These are phyloP conservation scores for Lactarius akahatsu DNA, from an alignment of 768 basidiomycete genomes.

Conservation along the genomic window DNA sequence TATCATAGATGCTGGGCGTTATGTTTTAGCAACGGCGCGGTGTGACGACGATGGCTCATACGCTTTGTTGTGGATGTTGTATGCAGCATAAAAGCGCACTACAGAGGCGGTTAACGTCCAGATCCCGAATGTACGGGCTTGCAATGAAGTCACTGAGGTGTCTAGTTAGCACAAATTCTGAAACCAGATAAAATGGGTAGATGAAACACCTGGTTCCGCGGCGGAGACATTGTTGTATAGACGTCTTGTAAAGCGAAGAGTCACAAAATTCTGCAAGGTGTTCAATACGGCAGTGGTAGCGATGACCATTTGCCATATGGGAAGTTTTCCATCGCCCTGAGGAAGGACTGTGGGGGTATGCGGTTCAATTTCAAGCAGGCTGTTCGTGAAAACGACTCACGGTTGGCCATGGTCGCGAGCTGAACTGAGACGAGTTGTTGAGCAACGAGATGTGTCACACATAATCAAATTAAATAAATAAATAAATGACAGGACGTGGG, in stretches of 20 bases:
- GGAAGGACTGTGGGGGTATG: constrained; percentile 53
- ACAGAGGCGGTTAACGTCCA: constrained; percentile 90
- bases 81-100: constrained; percentile 85
- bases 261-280: constrained; percentile 76
- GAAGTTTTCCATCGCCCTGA: constrained; percentile 65
- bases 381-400: not conserved
- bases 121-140: constrained; percentile 84
- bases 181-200: constrained; percentile 4
- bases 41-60: constrained; percentile 40
- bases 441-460: not conserved
- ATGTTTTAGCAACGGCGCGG: constrained; percentile 7
- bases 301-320: constrained; percentile 86
- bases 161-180: not conserved
- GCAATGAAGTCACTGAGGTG: constrained; percentile 72
- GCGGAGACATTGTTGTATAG: constrained; percentile 59
- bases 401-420: not conserved
- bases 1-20: constrained; percentile 76
- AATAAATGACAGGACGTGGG: constrained; percentile 14
- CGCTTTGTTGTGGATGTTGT: constrained; percentile 82
- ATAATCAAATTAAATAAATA: not conserved
- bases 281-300: constrained; percentile 82
- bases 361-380: not conserved
- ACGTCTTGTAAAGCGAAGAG: constrained; percentile 71
- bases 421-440: not conserved
- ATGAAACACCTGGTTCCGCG: constrained; percentile 30